Percentiles rank a stretch among this genome's conserved stretches.
Evolutionary conservation across 2,329 filamentous ascomycete species (phyloP).

Genomic region (Cladosporium colombiae): DNA sequence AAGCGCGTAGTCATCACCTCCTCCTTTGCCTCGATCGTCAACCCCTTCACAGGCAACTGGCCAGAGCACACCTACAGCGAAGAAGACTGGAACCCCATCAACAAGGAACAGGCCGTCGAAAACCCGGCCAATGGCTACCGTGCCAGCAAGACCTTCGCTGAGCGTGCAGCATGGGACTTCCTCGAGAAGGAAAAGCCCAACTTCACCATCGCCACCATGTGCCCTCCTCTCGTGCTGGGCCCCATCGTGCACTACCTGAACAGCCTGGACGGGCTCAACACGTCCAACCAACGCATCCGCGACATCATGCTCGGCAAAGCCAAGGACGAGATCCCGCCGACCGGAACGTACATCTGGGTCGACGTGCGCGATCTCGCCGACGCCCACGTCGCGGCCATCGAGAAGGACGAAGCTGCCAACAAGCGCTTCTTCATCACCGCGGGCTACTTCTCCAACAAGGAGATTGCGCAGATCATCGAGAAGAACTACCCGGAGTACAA

Average conservation of each 20-base stretch:
- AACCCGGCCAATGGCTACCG: slow-evolving; percentile 49
- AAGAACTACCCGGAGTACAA: slow-evolving; percentile 58
- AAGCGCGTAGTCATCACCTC: slow-evolving; percentile 73
- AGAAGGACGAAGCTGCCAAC: slow-evolving; percentile 58
- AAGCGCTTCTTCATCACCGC: slow-evolving; percentile 66
- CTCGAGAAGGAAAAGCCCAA: slow-evolving; percentile 53
- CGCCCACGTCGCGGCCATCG: slow-evolving; percentile 62
- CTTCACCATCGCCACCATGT: slow-evolving; percentile 52
- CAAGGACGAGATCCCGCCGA: slow-evolving; percentile 59
- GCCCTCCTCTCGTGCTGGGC: slow-evolving; percentile 53
- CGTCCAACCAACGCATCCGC: slow-evolving; percentile 68
- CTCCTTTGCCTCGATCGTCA: slow-evolving; percentile 67
- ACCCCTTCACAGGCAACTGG: slow-evolving; percentile 54
- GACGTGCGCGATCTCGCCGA: slow-evolving; percentile 60
- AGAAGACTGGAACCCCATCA: slow-evolving; percentile 60
- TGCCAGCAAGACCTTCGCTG: slow-evolving; percentile 63
- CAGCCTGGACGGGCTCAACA: slow-evolving; percentile 66
- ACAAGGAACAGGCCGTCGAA: slow-evolving; percentile 50
- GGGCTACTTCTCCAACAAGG: slow-evolving; percentile 62
- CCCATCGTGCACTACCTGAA: slow-evolving; percentile 62
- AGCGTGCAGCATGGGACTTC: slow-evolving; percentile 57
- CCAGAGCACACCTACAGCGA: slow-evolving; percentile 55
- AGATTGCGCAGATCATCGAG: slow-evolving; percentile 57
- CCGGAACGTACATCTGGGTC: slow-evolving; percentile 52
- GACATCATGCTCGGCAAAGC: slow-evolving; percentile 64